Base-by-base conservation (phyloP, 2,329 filamentous ascomycete genomes). In the Ophiocordyceps camponoti-saundersi region DNA sequence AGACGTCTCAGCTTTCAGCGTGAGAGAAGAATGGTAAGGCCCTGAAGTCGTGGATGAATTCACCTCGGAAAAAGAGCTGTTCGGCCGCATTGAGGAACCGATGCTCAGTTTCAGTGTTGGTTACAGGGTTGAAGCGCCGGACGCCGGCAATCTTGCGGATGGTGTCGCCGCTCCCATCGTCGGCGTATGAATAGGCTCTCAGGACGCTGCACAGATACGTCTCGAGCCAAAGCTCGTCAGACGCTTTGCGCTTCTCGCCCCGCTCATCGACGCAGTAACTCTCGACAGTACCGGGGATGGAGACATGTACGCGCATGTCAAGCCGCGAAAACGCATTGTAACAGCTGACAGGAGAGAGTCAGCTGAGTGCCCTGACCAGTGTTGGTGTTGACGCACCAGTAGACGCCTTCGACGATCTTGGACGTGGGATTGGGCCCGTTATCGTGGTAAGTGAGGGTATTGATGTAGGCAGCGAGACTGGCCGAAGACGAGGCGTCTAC, bases 251-350 rank as follows among this genome's bases (percentile, higher is more conserved):
- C 69, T 94, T 95, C 62, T 95, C 90, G 53, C 92, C 92, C 57
- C 89, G 80, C 67, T 98, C 92, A 63, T 98, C 90, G 48, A 98
- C 85, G 63, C 90, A 96, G 63, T 95, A 96, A 65, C 87, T 93
- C 63, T 98, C 90, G 46, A 98, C 87, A 11, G 85, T 92, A 50
- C 92, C 92, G 18, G 92, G 92, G 53, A 98, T 96, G 53, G 89
- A 90, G 49, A 98, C 90, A 60, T 96, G 89, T 13, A 98, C 90
- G 50, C 92, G 87, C 92, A 98, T 98, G 60, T 98, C 92, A 46
- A 96, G 75, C 53, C 93, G 79, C 6, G 92, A 96, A 65, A 98
- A 95, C 53, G 92, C 92, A 85, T 98, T 98, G 74, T 98, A 98
- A 67, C 92, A 98, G 67, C 71, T 75, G 49, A 10, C 8, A 12